Evolutionary conservation across 1,139 yeast species (phyloP).

Genomic region (Debaryomyces robertsiae): DNA sequence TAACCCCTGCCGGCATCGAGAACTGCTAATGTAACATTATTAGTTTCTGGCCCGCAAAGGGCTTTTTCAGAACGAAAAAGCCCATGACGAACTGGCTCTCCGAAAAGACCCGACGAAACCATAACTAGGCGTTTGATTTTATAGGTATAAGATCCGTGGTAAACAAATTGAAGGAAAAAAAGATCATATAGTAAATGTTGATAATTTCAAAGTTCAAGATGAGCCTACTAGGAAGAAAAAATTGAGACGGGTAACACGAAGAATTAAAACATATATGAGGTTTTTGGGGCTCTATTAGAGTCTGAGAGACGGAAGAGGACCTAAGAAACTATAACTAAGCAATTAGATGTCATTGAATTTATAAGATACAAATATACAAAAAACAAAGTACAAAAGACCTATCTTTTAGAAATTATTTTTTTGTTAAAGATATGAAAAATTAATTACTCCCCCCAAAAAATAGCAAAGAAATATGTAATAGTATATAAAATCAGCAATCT

Average conservation of each 20-base stretch:
- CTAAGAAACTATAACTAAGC: slow-evolving; percentile 3
- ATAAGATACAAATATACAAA: slow-evolving; percentile 26
- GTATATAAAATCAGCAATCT: slow-evolving; percentile 13
- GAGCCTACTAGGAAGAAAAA: slow-evolving; percentile 2
- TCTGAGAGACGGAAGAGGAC: not conserved
- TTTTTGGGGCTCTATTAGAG: not conserved
- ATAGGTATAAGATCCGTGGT: slow-evolving; percentile 39
- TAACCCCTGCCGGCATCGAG: slow-evolving; percentile 19
- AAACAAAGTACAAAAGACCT: slow-evolving; percentile 11
- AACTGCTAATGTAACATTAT: slow-evolving; percentile 18
- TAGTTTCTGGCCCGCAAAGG: slow-evolving; percentile 14
- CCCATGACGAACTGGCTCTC: slow-evolving; percentile 4
- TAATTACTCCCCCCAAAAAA: slow-evolving; percentile 16
- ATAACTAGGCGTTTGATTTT: slow-evolving; percentile 16
- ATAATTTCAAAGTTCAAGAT: slow-evolving; percentile 6
- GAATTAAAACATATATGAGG: too few relatives aligned
- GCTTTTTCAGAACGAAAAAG: slow-evolving; percentile 25
- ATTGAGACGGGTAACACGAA: slow-evolving; percentile 14
- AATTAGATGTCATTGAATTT: slow-evolving; percentile 23
- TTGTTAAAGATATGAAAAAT: slow-evolving; percentile 14
- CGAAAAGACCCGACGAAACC: slow-evolving; percentile 9
- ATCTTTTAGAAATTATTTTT: slow-evolving; percentile 16
- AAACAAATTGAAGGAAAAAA: slow-evolving; percentile 39
- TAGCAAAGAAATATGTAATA: slow-evolving; percentile 7
- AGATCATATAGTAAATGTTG: slow-evolving; percentile 8